phyloP scores from a whole-genome alignment of 768 basidiomycete species.

The Amanita pallidorosea region DNA sequence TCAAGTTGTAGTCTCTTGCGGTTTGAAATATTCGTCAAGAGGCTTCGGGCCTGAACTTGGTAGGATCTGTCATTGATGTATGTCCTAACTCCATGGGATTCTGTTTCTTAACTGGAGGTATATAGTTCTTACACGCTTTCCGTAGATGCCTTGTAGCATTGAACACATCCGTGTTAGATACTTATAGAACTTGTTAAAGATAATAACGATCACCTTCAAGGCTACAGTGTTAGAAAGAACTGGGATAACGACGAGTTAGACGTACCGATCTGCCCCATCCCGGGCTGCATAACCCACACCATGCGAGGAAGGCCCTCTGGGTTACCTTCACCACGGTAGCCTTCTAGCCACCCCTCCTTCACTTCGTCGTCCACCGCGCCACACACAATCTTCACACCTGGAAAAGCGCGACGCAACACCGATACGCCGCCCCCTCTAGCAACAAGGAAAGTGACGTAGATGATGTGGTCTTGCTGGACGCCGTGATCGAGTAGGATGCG shows the following conservation, averaged over 20 bases:
- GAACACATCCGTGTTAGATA: neutral
- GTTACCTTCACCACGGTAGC: conserved; percentile 38
- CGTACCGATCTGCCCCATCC: conserved; percentile 82
- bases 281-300: conserved; percentile 79
- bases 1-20: neutral
- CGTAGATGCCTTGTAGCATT: too few relatives aligned
- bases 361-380: conserved; percentile 75
- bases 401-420: conserved; percentile 76
- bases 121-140: too few relatives aligned
- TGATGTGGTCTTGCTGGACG: conserved; percentile 70
- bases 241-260: conserved; percentile 1
- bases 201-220: conserved; percentile 30
- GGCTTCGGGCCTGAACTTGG: neutral
- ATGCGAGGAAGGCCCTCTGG: conserved; percentile 43
- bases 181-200: conserved; percentile 10
- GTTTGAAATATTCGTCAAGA: neutral
- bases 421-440: conserved; percentile 73
- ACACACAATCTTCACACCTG: conserved; percentile 73
- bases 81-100: too few relatives aligned
- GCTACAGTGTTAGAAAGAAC: neutral
- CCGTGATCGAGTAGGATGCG: conserved; percentile 91
- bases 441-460: conserved; percentile 85
- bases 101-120: too few relatives aligned
- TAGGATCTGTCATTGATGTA: neutral
- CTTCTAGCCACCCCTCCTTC: conserved; percentile 62